Evolutionary conservation across 2,329 filamentous ascomycete species (phyloP).

Genomic region (Orbilia ellipsospora): DNA sequence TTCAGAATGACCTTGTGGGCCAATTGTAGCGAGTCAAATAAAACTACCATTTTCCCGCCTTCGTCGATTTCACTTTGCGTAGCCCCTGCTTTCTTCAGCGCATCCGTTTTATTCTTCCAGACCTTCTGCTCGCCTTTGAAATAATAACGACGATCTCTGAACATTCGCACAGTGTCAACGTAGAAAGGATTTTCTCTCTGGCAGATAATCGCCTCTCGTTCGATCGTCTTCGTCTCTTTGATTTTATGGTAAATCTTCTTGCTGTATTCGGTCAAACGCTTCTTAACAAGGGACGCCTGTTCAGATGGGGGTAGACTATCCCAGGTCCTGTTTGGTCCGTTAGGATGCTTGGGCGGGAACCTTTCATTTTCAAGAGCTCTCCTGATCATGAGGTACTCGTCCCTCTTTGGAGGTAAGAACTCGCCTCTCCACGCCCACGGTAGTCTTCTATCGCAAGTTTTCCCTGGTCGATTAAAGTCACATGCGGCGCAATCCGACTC

Average conservation of each 20-base stretch:
- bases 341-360: conserved; percentile 83
- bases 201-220: conserved; percentile 96
- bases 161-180: conserved; percentile 93
- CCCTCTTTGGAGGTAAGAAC: conserved; percentile 92
- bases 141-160: conserved; percentile 96
- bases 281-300: conserved; percentile 81
- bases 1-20: conserved; percentile 99
- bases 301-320: conserved; percentile 84
- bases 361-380: conserved; percentile 89
- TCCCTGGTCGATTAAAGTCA: conserved; percentile 96
- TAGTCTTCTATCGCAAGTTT: conserved; percentile 92
- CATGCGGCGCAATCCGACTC: conserved; percentile 97
- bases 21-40: conserved; percentile 94
- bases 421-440: conserved; percentile 99
- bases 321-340: conserved; percentile 77
- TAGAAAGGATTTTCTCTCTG: conserved; percentile 99
- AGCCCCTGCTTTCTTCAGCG: conserved; percentile 84
- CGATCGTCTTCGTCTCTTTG: conserved; percentile 90
- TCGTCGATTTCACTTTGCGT: conserved; percentile 81
- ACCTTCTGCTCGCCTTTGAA: conserved; percentile 98
- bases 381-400: conserved; percentile 99
- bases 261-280: conserved; percentile 89
- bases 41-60: conserved; percentile 97
- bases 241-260: conserved; percentile 99
- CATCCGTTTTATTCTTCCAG: conserved; percentile 96